A percentile compares a stretch with the other conserved stretches of the same genome.
These are phyloP conservation scores for Daldinia vernicosa DNA, from an alignment of 495 filamentous ascomycete genomes.

Conservation along the genomic window DNA sequence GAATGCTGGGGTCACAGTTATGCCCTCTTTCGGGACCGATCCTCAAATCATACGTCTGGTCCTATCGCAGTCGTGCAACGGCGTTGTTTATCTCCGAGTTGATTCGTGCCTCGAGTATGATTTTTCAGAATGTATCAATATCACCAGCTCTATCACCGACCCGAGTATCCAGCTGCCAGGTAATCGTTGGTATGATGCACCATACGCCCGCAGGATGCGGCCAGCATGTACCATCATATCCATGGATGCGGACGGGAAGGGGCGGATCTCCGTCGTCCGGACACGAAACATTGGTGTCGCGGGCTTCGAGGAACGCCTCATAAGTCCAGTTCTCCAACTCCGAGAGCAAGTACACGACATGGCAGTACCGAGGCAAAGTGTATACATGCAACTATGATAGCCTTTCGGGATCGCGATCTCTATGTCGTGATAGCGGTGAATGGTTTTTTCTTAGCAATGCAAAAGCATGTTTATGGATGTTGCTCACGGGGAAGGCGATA, in stretches of 20 bases:
- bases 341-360: conserved; percentile 51
- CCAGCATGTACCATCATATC: conserved; percentile 25
- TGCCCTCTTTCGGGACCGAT: conserved; percentile 63
- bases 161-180: conserved; percentile 69
- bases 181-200: conserved; percentile 67
- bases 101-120: conserved; percentile 33
- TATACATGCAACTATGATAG: conserved; percentile 64
- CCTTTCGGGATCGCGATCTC: conserved; percentile 55
- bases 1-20: conserved; percentile 68
- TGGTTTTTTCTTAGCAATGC: conserved; percentile 20
- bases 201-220: conserved; percentile 45
- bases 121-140: conserved; percentile 45
- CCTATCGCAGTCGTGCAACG: conserved; percentile 55
- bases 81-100: neutral
- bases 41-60: conserved; percentile 67
- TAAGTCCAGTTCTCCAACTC: conserved; percentile 55
- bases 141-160: conserved; percentile 63
- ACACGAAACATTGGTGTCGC: conserved; percentile 28
- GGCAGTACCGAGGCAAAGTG: conserved; percentile 56
- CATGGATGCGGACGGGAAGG: conserved; percentile 6
- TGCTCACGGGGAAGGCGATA: conserved; percentile 8
- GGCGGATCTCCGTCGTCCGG: neutral
- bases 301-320: conserved; percentile 56
- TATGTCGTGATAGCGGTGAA: conserved; percentile 32
- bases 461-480: conserved; percentile 4